phyloP scores from a whole-genome alignment of 345 rosid genomes.

The Punica granatum region DNA sequence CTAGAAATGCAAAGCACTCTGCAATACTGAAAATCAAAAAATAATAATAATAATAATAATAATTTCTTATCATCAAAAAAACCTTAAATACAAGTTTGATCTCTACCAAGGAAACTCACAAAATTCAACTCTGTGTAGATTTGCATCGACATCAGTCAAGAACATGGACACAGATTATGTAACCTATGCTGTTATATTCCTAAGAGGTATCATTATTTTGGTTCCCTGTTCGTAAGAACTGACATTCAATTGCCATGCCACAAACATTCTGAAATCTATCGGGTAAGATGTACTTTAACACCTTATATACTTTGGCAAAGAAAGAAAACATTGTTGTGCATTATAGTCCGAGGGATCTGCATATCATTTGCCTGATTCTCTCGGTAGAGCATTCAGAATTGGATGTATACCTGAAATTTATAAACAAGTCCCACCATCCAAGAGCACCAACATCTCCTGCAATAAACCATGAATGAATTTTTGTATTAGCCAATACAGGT shows the following conservation, averaged over 20 bases:
- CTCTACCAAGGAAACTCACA: not conserved
- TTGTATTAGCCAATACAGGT: not conserved
- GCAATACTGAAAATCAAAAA: no score
- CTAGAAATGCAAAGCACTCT: constrained; percentile 92
- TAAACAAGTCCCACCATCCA: constrained; percentile 96
- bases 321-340: not conserved
- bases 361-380: not conserved
- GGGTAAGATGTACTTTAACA: not conserved
- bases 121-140: not conserved
- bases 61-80: not conserved
- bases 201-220: not conserved
- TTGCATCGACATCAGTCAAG: not conserved
- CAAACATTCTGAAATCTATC: not conserved
- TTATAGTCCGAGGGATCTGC: not conserved
- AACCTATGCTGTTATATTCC: not conserved
- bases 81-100: not conserved
- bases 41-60: constrained; percentile 14
- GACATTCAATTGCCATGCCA: not conserved
- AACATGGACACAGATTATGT: not conserved
- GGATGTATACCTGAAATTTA: constrained; percentile 62
- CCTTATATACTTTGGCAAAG: not conserved
- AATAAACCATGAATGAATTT: constrained; percentile 9
- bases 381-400: not conserved
- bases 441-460: constrained; percentile 88
- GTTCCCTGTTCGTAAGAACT: not conserved